These are phyloP conservation scores for Porcisia deanei DNA, from an alignment of 208 protist genomes.

Conservation along the genomic window DNA sequence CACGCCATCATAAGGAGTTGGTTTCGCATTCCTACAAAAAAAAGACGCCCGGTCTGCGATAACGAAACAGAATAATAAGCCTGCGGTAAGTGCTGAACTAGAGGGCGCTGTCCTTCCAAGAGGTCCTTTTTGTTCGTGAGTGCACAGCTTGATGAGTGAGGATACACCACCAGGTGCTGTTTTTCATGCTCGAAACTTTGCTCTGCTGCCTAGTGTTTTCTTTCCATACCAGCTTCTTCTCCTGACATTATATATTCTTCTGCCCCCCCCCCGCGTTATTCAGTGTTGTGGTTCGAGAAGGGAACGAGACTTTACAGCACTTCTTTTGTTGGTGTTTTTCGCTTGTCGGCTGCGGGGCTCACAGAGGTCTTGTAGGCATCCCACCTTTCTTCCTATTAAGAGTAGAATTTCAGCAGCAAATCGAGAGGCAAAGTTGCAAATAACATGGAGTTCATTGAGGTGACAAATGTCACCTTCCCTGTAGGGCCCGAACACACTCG, in stretches of 20 bases:
- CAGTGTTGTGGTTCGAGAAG: background rate
- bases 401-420: background rate
- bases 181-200: background rate
- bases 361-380: background rate
- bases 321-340: background rate
- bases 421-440: background rate
- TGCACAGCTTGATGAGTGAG: background rate
- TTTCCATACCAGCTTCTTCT: slow-evolving; percentile 1
- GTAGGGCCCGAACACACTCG: slow-evolving; percentile 67
- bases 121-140: background rate
- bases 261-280: background rate
- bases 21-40: background rate
- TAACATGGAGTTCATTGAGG: slow-evolving; percentile 60
- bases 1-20: slow-evolving; percentile 1
- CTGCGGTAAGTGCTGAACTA: background rate
- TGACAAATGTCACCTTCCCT: slow-evolving; percentile 48
- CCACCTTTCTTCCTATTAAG: background rate
- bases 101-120: background rate
- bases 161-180: background rate
- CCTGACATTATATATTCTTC: background rate
- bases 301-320: background rate
- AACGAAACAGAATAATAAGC: background rate
- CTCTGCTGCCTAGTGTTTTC: background rate
- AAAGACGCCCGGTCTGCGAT: background rate
- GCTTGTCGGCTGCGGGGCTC: background rate